Evolutionary conservation across 768 basidiomycete species (phyloP).

Genomic region (Pleurotus giganteus): DNA sequence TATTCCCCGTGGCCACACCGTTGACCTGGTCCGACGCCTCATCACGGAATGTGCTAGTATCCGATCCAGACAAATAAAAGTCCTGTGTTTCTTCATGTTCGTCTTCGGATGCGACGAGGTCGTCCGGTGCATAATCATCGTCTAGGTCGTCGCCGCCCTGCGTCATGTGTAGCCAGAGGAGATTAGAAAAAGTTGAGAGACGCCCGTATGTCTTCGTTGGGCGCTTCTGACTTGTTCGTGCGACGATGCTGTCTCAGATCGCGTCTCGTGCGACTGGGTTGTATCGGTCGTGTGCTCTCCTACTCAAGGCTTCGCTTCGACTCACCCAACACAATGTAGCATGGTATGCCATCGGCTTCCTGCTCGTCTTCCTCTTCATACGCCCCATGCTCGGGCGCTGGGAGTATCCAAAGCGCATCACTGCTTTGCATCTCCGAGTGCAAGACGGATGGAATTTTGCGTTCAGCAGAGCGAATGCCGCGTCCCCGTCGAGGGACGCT

Average conservation of each 20-base stretch:
- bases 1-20: slow-evolving; percentile 14
- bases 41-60: slow-evolving; percentile 32
- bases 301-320: not conserved
- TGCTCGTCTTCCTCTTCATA: not conserved
- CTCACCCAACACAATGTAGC: not conserved
- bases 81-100: slow-evolving; percentile 23
- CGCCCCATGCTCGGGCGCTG: not conserved
- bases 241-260: not conserved
- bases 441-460: not conserved
- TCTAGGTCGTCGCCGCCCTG: slow-evolving; percentile 76
- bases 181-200: not conserved
- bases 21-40: slow-evolving; percentile 36
- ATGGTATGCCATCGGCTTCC: not conserved
- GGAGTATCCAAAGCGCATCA: not conserved
- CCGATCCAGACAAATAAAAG: slow-evolving; percentile 25
- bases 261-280: slow-evolving; percentile 3
- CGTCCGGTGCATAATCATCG: slow-evolving; percentile 77
- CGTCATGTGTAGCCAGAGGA: slow-evolving; percentile 20
- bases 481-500: not conserved
- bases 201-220: not conserved
- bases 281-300: not conserved
- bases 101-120: slow-evolving; percentile 64
- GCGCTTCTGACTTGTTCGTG: not conserved
- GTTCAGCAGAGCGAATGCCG: not conserved
- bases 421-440: not conserved